phyloP scores from a whole-genome alignment of 2,329 filamentous ascomycete genomes.

The Lachnellula hyalina region DNA sequence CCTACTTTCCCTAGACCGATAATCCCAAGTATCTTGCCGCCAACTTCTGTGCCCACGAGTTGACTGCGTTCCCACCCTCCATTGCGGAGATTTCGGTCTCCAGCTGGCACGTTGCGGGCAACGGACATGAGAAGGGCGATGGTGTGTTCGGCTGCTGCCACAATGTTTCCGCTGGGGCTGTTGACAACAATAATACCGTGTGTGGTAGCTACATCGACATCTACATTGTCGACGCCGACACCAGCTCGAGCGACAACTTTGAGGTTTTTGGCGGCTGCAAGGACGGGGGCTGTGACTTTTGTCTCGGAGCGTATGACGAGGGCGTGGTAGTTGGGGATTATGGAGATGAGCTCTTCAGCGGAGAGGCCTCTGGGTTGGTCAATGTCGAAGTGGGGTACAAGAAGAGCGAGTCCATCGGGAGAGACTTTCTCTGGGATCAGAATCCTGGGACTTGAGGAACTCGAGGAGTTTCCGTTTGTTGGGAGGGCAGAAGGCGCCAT shows the following conservation, averaged over 20 bases:
- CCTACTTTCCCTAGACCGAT: slow-evolving; percentile 81
- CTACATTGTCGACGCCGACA: slow-evolving; percentile 74
- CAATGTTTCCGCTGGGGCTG: slow-evolving; percentile 72
- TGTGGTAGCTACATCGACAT: slow-evolving; percentile 66
- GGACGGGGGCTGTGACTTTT: slow-evolving; percentile 65
- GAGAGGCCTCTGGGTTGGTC: slow-evolving; percentile 60
- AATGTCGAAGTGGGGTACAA: slow-evolving; percentile 63
- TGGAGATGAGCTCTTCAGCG: slow-evolving; percentile 55
- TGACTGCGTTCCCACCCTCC: slow-evolving; percentile 71
- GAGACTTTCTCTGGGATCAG: slow-evolving; percentile 78
- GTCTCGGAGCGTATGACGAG: slow-evolving; percentile 78
- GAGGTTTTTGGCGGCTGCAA: slow-evolving; percentile 61
- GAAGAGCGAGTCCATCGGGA: slow-evolving; percentile 66
- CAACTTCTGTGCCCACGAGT: slow-evolving; percentile 72
- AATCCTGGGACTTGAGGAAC: slow-evolving; percentile 36
- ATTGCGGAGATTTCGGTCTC: slow-evolving; percentile 62
- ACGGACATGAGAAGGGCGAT: slow-evolving; percentile 69
- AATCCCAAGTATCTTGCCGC: slow-evolving; percentile 70
- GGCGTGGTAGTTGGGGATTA: slow-evolving; percentile 68
- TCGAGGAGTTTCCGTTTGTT: neutral
- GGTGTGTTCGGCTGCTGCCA: slow-evolving; percentile 74
- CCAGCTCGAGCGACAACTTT: slow-evolving; percentile 76
- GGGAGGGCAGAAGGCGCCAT: slow-evolving; percentile 25
- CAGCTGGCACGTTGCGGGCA: slow-evolving; percentile 67
- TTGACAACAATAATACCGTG: slow-evolving; percentile 77